phyloP scores from a whole-genome alignment of 176 grass and related monocot genomes.

The Rhynchospora tenuis region DNA sequence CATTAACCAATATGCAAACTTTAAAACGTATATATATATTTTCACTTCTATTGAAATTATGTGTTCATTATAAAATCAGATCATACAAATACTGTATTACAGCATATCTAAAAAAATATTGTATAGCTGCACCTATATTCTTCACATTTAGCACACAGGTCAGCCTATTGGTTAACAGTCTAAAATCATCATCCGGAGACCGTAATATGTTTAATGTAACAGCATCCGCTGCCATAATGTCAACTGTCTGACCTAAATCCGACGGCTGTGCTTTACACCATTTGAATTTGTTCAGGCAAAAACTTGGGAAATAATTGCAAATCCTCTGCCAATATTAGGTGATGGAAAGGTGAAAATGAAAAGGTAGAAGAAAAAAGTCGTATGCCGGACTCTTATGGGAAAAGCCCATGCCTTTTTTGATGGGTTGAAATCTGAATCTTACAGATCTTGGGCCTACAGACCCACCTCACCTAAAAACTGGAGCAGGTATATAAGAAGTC shows the following conservation, averaged over 20 bases:
- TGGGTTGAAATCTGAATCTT: neutral
- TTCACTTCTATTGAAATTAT: neutral
- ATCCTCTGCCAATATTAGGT: neutral
- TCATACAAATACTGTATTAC: neutral
- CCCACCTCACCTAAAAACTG: neutral
- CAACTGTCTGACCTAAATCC: neutral
- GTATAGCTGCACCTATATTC: neutral
- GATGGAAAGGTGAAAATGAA: neutral
- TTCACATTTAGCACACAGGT: no score
- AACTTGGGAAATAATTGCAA: neutral
- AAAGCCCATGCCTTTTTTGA: neutral
- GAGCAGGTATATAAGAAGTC: neutral
- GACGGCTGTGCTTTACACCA: neutral
- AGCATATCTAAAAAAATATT: no score
- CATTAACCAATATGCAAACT: neutral
- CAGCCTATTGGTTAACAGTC: no score
- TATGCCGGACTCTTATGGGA: neutral
- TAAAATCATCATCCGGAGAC: neutral
- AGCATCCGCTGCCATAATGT: neutral
- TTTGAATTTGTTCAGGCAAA: neutral
- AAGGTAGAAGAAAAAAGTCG: neutral
- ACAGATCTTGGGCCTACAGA: neutral
- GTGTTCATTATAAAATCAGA: neutral
- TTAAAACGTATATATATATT: neutral
- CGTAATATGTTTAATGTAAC: neutral